Base-by-base conservation (phyloP, 805 yeast species). In the Dipodascopsis tothii region DNA sequence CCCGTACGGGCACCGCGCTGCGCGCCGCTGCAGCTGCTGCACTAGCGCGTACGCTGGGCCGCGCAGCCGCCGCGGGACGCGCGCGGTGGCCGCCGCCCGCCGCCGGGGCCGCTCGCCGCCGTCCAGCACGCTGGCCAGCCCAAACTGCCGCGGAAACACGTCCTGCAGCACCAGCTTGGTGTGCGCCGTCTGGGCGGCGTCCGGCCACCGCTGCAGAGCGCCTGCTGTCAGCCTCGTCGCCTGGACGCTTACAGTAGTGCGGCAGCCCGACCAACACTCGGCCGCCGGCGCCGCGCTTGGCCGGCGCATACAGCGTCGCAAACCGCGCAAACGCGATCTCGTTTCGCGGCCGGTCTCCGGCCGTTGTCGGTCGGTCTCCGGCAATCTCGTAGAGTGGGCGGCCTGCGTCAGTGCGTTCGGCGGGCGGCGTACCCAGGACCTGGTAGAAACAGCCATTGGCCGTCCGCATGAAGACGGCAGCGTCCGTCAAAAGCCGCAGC, bases 91-190 rank as follows among this genome's bases (percentile, higher is more conserved):
- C 42, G 32, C n/a, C 32, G 32, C 32, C n/a, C 32, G 32, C 11
- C 32, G 32, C n/a, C 38, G 9, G 34, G n/a, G 14, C 45, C 35
- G 4, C 38, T 39, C 18, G 19, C 7, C n/a, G n/a, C n/a, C n/a
- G 5, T 40, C 44, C 21, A 49, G 41, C 9, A 37, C 19, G 20
- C 35, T 43, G 11, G 35, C 11, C 20, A 36, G 27, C 6, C 35
- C 37, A 23, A 35, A 47, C 21, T 40, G 45, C 36, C 39, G 40
- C 9, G 46, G 45, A 43, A 49, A 49, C 9, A 47, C 40, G 14
- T 38, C n/a, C 30, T 37, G 35, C 16, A 48, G 21, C 2, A 41
- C 17, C 4, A n/a, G 6, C 27, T 48, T 48, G 3, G 52, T 48
- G 19, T 35, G 40, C n/a, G n/a, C n/a, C n/a, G n/a, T n/a, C n/a